Base-by-base conservation (phyloP, 1,139 yeast genomes). In the Suhomyces atakaporum region DNA sequence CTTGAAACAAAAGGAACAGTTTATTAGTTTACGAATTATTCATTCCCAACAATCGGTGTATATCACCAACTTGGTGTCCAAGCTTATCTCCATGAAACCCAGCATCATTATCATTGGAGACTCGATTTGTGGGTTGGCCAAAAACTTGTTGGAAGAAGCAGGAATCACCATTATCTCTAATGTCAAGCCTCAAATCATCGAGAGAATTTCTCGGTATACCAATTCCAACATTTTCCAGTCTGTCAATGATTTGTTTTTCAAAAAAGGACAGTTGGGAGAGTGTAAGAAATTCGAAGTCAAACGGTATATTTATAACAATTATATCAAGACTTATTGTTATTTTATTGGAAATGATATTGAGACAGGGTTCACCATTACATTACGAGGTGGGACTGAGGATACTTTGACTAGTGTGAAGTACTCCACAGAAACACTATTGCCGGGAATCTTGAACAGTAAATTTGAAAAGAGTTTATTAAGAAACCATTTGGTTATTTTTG, bases 31-130 rank as follows among this genome's bases (percentile, higher is more conserved):
- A 41, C 83, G 88, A 39, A 86, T 95, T 3, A 84, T 92, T 1
- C 73, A 88, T 35, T 87, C 94, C 0, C 98, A 94, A 54, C 97
- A 92, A 54, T 71, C 77, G 30, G 97, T 92, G 45, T 90, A 85
- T 51, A 72, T 92, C 31, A 77, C 82, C 36, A 90, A 90, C 49
- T 69, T 92, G 32, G 95, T 89, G 0, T 84, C 84, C 3, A 72
- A 97, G 39, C 77, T 94, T 15, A 71, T 81, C 4, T 81, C 92
- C 0, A 63, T 92, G 38, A 78, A 76, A 34, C 97, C 99, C 0
- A 88, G 79, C 48, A 70, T 94, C 16, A 75, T 94, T 2, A 75
- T 90, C 22, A 84, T 87, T 9, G 90, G 92, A 7, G 87, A 87
- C 27, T 73, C 85, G 8, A 85, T 90, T 1, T 83, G 95, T 51